Conservation (phyloP, 495 filamentous ascomycete species). For the Penicillium coffeae region DNA sequence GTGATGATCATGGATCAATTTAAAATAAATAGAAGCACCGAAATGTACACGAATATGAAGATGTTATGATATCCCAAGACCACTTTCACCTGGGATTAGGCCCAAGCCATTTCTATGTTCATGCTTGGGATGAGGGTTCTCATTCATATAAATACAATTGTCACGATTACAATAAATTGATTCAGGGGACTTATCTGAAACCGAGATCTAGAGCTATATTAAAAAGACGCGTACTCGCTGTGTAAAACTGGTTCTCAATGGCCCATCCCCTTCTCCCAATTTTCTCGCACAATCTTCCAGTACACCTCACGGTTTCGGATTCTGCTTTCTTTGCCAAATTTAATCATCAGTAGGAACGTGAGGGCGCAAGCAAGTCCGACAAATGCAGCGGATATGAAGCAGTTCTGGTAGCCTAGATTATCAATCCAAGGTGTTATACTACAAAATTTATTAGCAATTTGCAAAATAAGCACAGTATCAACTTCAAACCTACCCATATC, state of each 20-base stretch:
- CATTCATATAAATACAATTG: no score
- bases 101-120: no score
- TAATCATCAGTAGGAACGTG: constrained; percentile 54
- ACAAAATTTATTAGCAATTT: background rate
- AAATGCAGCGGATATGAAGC: constrained; percentile 60
- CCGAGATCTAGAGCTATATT: no score
- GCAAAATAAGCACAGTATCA: background rate
- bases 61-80: no score
- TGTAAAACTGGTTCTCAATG: constrained; percentile 17
- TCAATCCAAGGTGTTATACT: constrained; percentile 63
- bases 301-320: constrained; percentile 39
- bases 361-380: constrained; percentile 51
- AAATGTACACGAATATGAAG: no score
- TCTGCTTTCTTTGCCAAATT: constrained; percentile 46
- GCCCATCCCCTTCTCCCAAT: constrained; percentile 38
- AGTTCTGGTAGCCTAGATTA: constrained; percentile 58
- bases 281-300: constrained; percentile 39
- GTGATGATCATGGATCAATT: no score
- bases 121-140: no score
- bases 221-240: no score
- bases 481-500: constrained; percentile 43
- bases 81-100: no score
- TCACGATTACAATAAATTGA: no score
- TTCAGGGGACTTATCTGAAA: no score
- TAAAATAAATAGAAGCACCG: background rate